Evolutionary conservation across 768 basidiomycete genomes (phyloP), one percentile per base, ranked within the genome.

Genomic region (Amanita rimosa): DNA sequence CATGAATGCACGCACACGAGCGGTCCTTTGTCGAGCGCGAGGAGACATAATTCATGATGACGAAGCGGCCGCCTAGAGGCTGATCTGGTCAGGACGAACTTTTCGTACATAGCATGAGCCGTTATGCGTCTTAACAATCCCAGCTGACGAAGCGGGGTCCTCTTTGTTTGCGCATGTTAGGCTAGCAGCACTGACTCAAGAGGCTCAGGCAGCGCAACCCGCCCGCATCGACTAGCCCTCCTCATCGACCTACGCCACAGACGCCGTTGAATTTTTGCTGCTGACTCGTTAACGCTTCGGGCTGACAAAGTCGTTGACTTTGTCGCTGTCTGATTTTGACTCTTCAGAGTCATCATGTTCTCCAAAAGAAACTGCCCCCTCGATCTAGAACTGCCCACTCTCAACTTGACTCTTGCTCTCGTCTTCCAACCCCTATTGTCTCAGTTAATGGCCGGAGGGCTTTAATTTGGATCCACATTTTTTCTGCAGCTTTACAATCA

Each of bases 291-390:
- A 21, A 11, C 10, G 16, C 39, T 36, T 49, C 31, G 40, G 48
- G 48, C 33, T 52, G 63, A 65, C 64, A 74, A 70, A 65, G 67
- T 71, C 66, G 17, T 60, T 64, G 62, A 57, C 57, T 69, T 56
- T 63, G 67, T 67, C 61, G 19, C 40, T 21, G 57, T 67, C 69
- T 69, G 60, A 51, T 48, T 57, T 51, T 58, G 33, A 59, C 60
- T 21, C 53, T 33, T 39, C 57, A 27, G 53, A 56, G 49, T 58
- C 64, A 58, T 62, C 59, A 80, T 81, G 79, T 70, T 53, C 52
- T 57, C 57, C 10, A 34, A 58, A 42, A 55, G 55, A 51, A 55
- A 54, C 53, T 52, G 54, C 51, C 31, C 53, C 53, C 33, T 55
- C 29, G 10, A 41, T 46, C 26, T 54, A 50, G 51, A 50, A 52